A percentile compares a stretch with the other conserved stretches of the same genome.
These are phyloP conservation scores for Blastobotrys proliferans DNA, from an alignment of 1,139 yeast genomes.

Conservation along the genomic window DNA sequence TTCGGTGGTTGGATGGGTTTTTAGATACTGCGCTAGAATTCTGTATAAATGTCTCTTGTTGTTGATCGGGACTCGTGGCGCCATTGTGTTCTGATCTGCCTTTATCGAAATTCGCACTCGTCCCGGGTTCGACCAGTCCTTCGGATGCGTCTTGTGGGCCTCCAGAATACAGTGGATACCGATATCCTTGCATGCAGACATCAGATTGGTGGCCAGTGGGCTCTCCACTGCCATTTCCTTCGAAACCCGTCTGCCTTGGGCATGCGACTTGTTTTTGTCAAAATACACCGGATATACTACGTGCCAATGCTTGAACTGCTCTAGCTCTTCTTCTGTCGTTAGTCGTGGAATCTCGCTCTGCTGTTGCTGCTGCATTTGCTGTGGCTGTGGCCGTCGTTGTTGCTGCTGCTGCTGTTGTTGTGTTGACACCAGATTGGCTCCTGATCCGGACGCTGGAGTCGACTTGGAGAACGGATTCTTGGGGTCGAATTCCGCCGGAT, in stretches of 20 bases:
- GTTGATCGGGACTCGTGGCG: constrained; percentile 28
- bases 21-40: constrained; percentile 58
- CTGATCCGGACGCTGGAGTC: constrained; percentile 18
- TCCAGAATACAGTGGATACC: constrained; percentile 38
- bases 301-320: constrained; percentile 64
- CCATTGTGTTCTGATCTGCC: constrained; percentile 36
- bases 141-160: constrained; percentile 88
- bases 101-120: constrained; percentile 71
- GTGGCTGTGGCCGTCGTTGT: constrained; percentile 3
- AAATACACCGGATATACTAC: constrained; percentile 88
- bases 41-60: constrained; percentile 67
- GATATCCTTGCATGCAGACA: constrained; percentile 55
- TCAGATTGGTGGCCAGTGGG: constrained; percentile 79
- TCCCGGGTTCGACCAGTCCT: constrained; percentile 96
- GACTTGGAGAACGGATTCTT: constrained; percentile 34
- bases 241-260: constrained; percentile 80
- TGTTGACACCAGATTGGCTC: constrained; percentile 20
- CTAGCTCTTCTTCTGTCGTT: constrained; percentile 43
- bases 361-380: constrained; percentile 2
- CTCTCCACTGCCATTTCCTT: constrained; percentile 65
- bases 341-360: constrained; percentile 1
- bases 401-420: constrained; percentile 8
- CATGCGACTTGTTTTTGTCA: constrained; percentile 69
- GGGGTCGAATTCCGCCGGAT: constrained; percentile 87
- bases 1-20: constrained; percentile 66